Evolutionary conservation across 2,329 filamentous ascomycete genomes (phyloP).

Genomic region (Colletotrichum falcatum): DNA sequence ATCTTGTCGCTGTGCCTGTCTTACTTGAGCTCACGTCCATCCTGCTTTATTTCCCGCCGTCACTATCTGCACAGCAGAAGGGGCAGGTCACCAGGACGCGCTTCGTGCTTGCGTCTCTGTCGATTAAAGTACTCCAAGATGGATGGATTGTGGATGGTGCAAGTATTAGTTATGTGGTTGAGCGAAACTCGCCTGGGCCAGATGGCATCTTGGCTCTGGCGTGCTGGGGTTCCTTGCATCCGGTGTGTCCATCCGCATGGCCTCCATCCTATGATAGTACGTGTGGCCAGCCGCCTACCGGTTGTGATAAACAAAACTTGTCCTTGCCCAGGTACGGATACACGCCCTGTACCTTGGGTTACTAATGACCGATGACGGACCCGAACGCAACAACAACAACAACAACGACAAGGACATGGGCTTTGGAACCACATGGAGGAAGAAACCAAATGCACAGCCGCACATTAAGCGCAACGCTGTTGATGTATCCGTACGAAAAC

Average conservation of each 20-base stretch:
- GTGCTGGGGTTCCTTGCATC: neutral
- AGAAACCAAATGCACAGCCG: neutral
- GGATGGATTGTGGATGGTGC: neutral
- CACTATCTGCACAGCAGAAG: neutral
- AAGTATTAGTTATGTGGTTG: neutral
- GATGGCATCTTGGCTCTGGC: neutral
- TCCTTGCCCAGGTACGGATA: too few relatives aligned
- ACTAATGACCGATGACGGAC: too few relatives aligned
- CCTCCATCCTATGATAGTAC: conserved; percentile 1
- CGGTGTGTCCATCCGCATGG: neutral
- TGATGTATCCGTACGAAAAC: neutral
- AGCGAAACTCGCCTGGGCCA: neutral
- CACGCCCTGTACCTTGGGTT: too few relatives aligned
- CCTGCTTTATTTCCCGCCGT: neutral
- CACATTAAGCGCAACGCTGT: neutral
- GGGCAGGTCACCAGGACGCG: neutral
- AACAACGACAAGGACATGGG: neutral
- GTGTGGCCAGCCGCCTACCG: neutral
- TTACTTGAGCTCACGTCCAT: neutral
- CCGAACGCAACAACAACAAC: too few relatives aligned
- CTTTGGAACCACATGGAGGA: neutral
- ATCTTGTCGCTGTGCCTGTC: neutral
- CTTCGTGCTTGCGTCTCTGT: neutral
- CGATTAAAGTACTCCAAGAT: neutral
- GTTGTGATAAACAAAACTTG: neutral